These are phyloP conservation scores for Saturnispora saitoi DNA, from an alignment of 805 yeast genomes.

Conservation along the genomic window DNA sequence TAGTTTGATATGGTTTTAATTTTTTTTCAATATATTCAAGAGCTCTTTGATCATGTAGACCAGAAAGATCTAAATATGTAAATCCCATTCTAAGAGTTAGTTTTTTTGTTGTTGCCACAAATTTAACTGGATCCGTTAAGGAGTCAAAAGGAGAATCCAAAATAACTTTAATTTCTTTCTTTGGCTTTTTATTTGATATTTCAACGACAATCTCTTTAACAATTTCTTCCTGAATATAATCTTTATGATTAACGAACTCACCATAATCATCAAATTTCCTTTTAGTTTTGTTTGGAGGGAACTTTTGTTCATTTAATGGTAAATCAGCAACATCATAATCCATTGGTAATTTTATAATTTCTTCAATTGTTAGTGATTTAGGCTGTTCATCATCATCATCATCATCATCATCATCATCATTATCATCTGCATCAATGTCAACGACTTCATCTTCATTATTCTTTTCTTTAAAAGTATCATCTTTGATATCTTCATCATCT, in stretches of 20 bases:
- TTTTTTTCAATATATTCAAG: slow-evolving; percentile 6
- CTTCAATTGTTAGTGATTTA: slow-evolving; percentile 21
- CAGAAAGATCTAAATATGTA: slow-evolving; percentile 7
- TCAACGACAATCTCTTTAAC: slow-evolving; percentile 7
- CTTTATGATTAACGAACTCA: slow-evolving; percentile 55
- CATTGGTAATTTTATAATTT: slow-evolving; percentile 39
- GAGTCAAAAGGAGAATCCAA: slow-evolving; percentile 5
- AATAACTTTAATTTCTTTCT: neutral
- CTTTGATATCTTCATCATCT: slow-evolving; percentile 21
- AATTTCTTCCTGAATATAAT: slow-evolving; percentile 33
- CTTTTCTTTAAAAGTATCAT: slow-evolving; percentile 9
- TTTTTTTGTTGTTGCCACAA: slow-evolving; percentile 5
- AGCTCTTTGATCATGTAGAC: slow-evolving; percentile 9
- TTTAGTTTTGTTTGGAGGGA: slow-evolving; percentile 59
- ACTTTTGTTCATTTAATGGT: slow-evolving; percentile 52
- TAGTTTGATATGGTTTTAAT: slow-evolving; percentile 7
- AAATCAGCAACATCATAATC: slow-evolving; percentile 47
- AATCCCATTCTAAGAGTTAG: slow-evolving; percentile 5
- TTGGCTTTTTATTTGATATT: neutral
- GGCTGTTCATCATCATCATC: slow-evolving; percentile 10
- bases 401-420: neutral
- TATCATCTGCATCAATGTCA: slow-evolving; percentile 10
- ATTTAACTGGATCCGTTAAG: slow-evolving; percentile 6
- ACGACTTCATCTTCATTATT: slow-evolving; percentile 27
- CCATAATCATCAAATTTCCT: slow-evolving; percentile 84